A percentile compares a stretch with the other conserved stretches of the same genome.
phyloP scores from a whole-genome alignment of 441 rosid genomes.

The Mallotus japonicus region DNA sequence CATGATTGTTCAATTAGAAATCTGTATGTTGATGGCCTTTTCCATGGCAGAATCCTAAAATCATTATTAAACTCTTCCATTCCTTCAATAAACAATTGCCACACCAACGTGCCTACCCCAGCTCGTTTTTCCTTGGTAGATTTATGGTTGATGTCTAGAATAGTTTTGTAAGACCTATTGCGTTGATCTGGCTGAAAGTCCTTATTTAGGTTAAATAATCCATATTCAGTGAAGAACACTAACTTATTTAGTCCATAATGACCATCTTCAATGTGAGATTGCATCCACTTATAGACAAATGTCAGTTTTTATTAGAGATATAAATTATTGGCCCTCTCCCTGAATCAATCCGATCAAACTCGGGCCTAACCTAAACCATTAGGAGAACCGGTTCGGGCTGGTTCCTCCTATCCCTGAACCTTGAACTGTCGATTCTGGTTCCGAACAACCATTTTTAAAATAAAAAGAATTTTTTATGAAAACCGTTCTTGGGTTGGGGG shows the following conservation, averaged over 20 bases:
- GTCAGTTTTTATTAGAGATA: conserved; percentile 50
- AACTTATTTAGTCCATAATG: conserved; percentile 76
- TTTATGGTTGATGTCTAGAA: conserved; percentile 51
- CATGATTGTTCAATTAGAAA: conserved; percentile 64
- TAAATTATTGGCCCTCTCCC: too few relatives aligned
- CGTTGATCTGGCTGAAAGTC: conserved; percentile 63
- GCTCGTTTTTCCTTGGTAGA: conserved; percentile 67
- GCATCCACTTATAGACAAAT: conserved; percentile 74
- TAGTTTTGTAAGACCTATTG: conserved; percentile 48
- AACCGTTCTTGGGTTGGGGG: too few relatives aligned
- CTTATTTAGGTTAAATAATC: conserved; percentile 65
- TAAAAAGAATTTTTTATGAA: too few relatives aligned
- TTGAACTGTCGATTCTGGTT: too few relatives aligned
- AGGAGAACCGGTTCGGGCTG: too few relatives aligned
- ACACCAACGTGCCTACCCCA: conserved; percentile 78
- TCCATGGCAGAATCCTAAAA: conserved; percentile 77
- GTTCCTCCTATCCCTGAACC: too few relatives aligned
- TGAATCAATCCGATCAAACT: too few relatives aligned
- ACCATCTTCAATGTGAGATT: conserved; percentile 84
- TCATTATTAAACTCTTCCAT: conserved; percentile 82
- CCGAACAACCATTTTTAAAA: too few relatives aligned
- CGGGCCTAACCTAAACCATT: too few relatives aligned
- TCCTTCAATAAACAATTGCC: conserved; percentile 77
- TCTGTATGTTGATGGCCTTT: conserved; percentile 51
- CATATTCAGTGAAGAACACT: conserved; percentile 79